These are phyloP conservation scores for Coccomyxa sp. DNA, from an alignment of 139 green algal species.

Conservation along the genomic window DNA sequence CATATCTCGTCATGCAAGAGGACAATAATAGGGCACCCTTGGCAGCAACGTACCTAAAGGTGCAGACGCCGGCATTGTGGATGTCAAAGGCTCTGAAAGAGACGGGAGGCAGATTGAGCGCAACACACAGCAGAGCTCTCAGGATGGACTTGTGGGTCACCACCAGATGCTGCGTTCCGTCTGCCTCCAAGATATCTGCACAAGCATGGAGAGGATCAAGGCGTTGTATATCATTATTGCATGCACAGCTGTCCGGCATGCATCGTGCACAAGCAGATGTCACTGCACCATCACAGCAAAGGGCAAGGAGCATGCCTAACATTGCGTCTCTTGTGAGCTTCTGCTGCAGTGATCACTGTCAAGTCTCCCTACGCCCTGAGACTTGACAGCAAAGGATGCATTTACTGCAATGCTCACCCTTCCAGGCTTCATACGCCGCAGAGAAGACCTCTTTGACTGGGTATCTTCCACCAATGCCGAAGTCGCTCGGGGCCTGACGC, in stretches of 20 bases:
- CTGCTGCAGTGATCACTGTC: not conserved
- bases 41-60: constrained; percentile 31
- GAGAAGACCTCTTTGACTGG: constrained; percentile 53
- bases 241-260: not conserved
- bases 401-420: constrained; percentile 24
- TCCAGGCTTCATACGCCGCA: constrained; percentile 35
- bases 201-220: not conserved
- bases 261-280: not conserved
- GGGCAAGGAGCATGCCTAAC: not conserved
- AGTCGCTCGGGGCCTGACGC: constrained; percentile 49
- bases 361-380: not conserved
- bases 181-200: constrained; percentile 26
- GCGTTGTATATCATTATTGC: not conserved
- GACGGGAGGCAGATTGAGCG: constrained; percentile 35
- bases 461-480: constrained; percentile 50
- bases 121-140: constrained; percentile 59
- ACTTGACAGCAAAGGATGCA: not conserved
- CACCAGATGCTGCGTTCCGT: constrained; percentile 44
- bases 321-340: not conserved
- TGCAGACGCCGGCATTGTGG: constrained; percentile 58
- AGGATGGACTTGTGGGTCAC: constrained; percentile 72
- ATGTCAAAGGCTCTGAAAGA: constrained; percentile 64
- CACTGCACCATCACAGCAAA: not conserved
- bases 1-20: not conserved
- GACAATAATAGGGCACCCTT: not conserved